Percentiles rank a stretch among this genome's conserved stretches.
Evolutionary conservation across 2,329 filamentous ascomycete species (phyloP).

Genomic region (Xylaria sp.): DNA sequence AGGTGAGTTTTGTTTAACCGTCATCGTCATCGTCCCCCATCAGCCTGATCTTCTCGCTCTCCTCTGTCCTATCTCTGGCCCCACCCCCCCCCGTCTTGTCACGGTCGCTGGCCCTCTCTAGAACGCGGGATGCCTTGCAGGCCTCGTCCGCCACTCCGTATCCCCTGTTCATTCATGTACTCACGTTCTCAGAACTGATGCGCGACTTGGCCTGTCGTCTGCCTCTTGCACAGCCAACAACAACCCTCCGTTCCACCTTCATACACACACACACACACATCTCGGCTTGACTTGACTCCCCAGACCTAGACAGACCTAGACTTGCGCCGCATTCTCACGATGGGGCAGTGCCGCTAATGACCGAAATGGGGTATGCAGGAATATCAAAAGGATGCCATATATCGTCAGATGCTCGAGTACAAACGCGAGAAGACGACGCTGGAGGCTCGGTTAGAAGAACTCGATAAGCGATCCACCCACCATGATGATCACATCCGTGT

Average conservation of each 20-base stretch:
- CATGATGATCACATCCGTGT: slow-evolving; percentile 93
- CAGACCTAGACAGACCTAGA: slow-evolving; percentile 42
- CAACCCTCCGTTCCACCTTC: slow-evolving; percentile 37
- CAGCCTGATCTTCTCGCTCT: slow-evolving; percentile 30
- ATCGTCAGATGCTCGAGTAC: slow-evolving; percentile 97
- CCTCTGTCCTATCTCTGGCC: slow-evolving; percentile 29
- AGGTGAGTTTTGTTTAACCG: slow-evolving; percentile 63
- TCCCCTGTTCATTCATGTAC: slow-evolving; percentile 45
- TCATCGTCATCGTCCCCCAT: slow-evolving; percentile 37
- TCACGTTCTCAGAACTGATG: slow-evolving; percentile 51
- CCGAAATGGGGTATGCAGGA: slow-evolving; percentile 65
- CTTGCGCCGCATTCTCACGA: slow-evolving; percentile 38
- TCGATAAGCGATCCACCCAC: slow-evolving; percentile 79
- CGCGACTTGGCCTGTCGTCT: slow-evolving; percentile 44
- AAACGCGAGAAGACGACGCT: slow-evolving; percentile 87
- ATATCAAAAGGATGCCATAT: slow-evolving; percentile 95
- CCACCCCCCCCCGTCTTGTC: slow-evolving; percentile 36
- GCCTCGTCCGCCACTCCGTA: slow-evolving; percentile 38
- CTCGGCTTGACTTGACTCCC: slow-evolving; percentile 43
- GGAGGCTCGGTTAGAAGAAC: slow-evolving; percentile 82
- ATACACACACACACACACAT: slow-evolving; percentile 35
- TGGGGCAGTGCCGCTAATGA: slow-evolving; percentile 48
- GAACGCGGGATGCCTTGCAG: slow-evolving; percentile 37
- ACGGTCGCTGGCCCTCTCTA: slow-evolving; percentile 12
- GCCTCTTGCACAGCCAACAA: slow-evolving; percentile 40